Conservation (phyloP, 352 stramenopile genomes). For the Phytophthora foliorum region DNA sequence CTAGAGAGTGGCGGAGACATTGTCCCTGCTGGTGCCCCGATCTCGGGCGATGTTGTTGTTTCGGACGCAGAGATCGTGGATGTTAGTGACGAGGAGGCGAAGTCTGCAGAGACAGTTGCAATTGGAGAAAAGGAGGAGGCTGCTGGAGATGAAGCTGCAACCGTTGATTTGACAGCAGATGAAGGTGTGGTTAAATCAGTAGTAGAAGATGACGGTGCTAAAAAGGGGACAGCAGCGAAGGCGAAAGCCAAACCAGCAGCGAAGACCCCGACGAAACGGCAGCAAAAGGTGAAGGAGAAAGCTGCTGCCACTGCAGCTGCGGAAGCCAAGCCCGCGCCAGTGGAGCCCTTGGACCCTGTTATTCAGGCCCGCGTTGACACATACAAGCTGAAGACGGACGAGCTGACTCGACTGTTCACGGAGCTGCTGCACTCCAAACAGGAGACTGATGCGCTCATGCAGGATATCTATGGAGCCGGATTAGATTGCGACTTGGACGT, state of each 20-base stretch:
- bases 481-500: slow-evolving; percentile 64
- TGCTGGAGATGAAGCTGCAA: slow-evolving; percentile 1
- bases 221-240: slow-evolving; percentile 16
- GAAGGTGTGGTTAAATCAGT: slow-evolving; percentile 2
- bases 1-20: slow-evolving; percentile 26
- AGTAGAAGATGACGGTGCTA: slow-evolving; percentile 16
- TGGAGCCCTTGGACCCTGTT: slow-evolving; percentile 59
- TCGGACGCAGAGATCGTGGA: slow-evolving; percentile 27
- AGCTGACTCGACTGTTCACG: slow-evolving; percentile 62
- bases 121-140: slow-evolving; percentile 5
- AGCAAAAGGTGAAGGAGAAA: slow-evolving; percentile 41
- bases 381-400: slow-evolving; percentile 83
- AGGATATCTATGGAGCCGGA: slow-evolving; percentile 79
- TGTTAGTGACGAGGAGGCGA: slow-evolving; percentile 13
- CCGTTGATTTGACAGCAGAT: slow-evolving; percentile 34
- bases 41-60: slow-evolving; percentile 33
- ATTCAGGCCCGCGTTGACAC: slow-evolving; percentile 72
- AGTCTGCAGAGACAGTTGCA: background rate
- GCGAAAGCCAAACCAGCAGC: background rate
- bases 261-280: slow-evolving; percentile 36
- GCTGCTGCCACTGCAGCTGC: slow-evolving; percentile 18
- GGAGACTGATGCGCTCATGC: slow-evolving; percentile 50
- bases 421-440: slow-evolving; percentile 41
- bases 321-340: slow-evolving; percentile 20
- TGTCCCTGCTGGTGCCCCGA: slow-evolving; percentile 33